phyloP scores from a whole-genome alignment of 1,139 yeast genomes.

The Geotrichum citri-aurantii region DNA sequence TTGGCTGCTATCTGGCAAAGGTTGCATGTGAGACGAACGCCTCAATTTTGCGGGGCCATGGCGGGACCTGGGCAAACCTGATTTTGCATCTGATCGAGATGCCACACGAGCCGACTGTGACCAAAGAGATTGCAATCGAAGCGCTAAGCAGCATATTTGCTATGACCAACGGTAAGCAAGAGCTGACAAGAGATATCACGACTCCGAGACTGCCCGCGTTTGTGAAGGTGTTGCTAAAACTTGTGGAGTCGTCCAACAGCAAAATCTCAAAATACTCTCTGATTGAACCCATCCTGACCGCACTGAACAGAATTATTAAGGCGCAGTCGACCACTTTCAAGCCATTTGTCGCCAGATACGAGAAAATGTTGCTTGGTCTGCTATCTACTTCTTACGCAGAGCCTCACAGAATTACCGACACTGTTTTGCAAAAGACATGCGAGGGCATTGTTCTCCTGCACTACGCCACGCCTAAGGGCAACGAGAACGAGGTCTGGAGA shows the following conservation, averaged over 20 bases:
- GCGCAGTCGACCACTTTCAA: conserved; percentile 75
- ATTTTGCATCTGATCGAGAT: conserved; percentile 54
- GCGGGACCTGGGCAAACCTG: conserved; percentile 50
- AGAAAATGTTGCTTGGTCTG: conserved; percentile 41
- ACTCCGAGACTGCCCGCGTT: conserved; percentile 72
- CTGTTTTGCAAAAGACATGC: conserved; percentile 43
- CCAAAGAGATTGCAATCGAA: conserved; percentile 47
- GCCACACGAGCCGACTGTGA: conserved; percentile 41
- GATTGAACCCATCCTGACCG: conserved; percentile 42
- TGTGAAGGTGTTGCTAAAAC: conserved; percentile 47
- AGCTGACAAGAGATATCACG: conserved; percentile 74
- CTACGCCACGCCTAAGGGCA: conserved; percentile 48
- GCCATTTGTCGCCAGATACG: conserved; percentile 64
- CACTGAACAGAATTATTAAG: conserved; percentile 47
- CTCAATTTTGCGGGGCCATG: conserved; percentile 42
- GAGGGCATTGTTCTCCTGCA: conserved; percentile 57
- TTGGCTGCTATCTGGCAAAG: conserved; percentile 34
- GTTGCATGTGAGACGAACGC: conserved; percentile 30
- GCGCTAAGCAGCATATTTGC: conserved; percentile 47
- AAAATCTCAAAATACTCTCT: conserved; percentile 20
- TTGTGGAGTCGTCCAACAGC: conserved; percentile 26
- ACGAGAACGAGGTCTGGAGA: conserved; percentile 38
- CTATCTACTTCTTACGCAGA: conserved; percentile 35
- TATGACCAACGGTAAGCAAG: conserved; percentile 70
- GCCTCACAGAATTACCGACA: conserved; percentile 33